Base-by-base conservation (phyloP, 108 stramenopile species). In the Mayamaea pseudoterrestris region DNA sequence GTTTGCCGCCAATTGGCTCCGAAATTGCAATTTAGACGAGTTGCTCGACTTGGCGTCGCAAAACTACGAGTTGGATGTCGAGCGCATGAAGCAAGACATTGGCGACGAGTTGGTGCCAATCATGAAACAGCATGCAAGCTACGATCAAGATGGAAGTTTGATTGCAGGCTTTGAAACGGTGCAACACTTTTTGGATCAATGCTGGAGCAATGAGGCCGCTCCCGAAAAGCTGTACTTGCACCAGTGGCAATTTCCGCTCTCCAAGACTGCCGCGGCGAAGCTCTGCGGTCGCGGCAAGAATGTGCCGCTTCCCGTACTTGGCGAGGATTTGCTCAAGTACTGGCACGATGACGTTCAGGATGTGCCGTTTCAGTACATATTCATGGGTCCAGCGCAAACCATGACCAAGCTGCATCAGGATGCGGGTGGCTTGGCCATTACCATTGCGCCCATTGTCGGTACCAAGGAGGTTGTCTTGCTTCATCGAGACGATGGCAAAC, bases 211-310 rank as follows among this genome's bases (percentile, higher is more conserved):
- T 16, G 58, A 44, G 28, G 30, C 44, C 30, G 30, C 44, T 9
- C 30, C 61, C 17, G 40, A 57, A 40, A 37, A 43, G 20, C 51
- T 79, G 7, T 85, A 90, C 39, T 58, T 90, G 17, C 88, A 89
- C 30, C 87, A 89, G 58, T 89, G 87, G 87, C 87, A 89, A 44
- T 89, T 84, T 52, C 80, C 87, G 7, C 73, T 79, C 18, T 80
- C 78, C 21, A 60, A 61, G 2, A 65, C 61, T 18, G 86, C 86
- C 13, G 62, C 58, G 8, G 35, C 60, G 27, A 81, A 73, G 44
- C 68, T 88, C 28, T 78, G 80, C 27, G 65, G 72, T 27, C 17
- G 76, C 17, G 62, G 57, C 39, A 56, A 50, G 27, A 67, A 74
- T 5, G 74, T 83, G 6, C 81, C 80, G 3, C 68, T 69, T 46